Evolutionary conservation across 2,329 filamentous ascomycete genomes (phyloP).

Genomic region (Aureobasidium sp.): DNA sequence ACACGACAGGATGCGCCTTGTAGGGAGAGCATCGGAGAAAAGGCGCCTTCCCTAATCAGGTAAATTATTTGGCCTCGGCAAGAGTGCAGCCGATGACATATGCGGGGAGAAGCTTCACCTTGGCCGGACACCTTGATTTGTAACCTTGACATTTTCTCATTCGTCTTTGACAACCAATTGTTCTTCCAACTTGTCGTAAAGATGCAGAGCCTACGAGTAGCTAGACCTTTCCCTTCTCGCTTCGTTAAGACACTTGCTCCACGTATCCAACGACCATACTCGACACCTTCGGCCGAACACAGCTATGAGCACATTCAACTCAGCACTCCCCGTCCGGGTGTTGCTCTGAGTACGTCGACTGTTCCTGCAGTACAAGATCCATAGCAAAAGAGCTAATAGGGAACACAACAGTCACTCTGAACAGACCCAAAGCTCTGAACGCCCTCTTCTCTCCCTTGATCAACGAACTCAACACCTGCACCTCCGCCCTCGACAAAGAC

Average conservation of each 20-base stretch:
- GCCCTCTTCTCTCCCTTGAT: constrained; percentile 89
- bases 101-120: background rate
- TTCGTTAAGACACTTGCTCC: constrained; percentile 1
- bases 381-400: background rate
- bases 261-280: background rate
- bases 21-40: background rate
- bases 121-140: background rate
- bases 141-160: background rate
- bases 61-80: background rate
- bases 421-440: constrained; percentile 92
- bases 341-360: constrained; percentile 10
- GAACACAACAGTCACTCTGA: constrained; percentile 48
- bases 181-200: background rate
- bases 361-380: background rate
- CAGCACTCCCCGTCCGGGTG: constrained; percentile 33
- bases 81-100: background rate
- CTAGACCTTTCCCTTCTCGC: constrained; percentile 8
- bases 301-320: constrained; percentile 18
- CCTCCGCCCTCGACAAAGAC: constrained; percentile 62
- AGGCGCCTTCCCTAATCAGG: background rate
- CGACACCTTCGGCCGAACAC: constrained; percentile 5
- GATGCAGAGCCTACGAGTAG: constrained; percentile 2
- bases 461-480: constrained; percentile 74
- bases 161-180: background rate
- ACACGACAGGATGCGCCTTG: background rate